Conservation (phyloP, 2,329 filamentous ascomycete species). For the Xylaria polymorpha region DNA sequence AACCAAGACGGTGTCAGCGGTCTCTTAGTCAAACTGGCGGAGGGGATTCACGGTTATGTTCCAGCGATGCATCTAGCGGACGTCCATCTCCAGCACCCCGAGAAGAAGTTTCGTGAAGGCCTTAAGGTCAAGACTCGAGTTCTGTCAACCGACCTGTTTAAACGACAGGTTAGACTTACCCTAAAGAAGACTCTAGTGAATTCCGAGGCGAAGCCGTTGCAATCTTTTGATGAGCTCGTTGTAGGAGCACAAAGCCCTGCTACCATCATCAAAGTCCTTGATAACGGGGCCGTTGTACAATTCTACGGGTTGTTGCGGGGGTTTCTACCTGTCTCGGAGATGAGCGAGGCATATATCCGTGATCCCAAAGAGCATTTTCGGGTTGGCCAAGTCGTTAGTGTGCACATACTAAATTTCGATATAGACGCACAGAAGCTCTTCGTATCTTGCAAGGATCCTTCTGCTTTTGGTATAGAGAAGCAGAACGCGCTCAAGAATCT, state of each 20-base stretch:
- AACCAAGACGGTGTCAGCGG: slow-evolving; percentile 82
- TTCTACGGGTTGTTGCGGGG: slow-evolving; percentile 88
- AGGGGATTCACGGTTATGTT: slow-evolving; percentile 90
- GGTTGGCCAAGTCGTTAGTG: slow-evolving; percentile 88
- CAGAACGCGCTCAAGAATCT: slow-evolving; percentile 81
- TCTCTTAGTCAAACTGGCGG: slow-evolving; percentile 83
- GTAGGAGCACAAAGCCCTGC: slow-evolving; percentile 84
- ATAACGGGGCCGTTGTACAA: slow-evolving; percentile 86
- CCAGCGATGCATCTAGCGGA: slow-evolving; percentile 90
- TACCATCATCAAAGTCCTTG: slow-evolving; percentile 84
- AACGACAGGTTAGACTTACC: slow-evolving; percentile 84
- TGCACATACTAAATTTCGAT: slow-evolving; percentile 86
- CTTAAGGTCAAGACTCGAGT: slow-evolving; percentile 87
- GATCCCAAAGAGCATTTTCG: slow-evolving; percentile 92
- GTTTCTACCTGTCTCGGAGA: slow-evolving; percentile 92
- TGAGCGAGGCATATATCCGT: slow-evolving; percentile 96
- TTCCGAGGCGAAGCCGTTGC: slow-evolving; percentile 83
- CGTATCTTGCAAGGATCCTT: slow-evolving; percentile 93
- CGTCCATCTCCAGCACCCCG: slow-evolving; percentile 86
- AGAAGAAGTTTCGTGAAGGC: slow-evolving; percentile 94
- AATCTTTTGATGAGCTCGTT: slow-evolving; percentile 77
- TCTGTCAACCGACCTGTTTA: slow-evolving; percentile 79
- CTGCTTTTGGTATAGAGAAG: slow-evolving; percentile 78
- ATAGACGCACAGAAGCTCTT: slow-evolving; percentile 76
- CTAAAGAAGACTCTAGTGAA: slow-evolving; percentile 96